Evolutionary conservation across 495 filamentous ascomycete species (phyloP).

Genomic region (Zalerion maritima): DNA sequence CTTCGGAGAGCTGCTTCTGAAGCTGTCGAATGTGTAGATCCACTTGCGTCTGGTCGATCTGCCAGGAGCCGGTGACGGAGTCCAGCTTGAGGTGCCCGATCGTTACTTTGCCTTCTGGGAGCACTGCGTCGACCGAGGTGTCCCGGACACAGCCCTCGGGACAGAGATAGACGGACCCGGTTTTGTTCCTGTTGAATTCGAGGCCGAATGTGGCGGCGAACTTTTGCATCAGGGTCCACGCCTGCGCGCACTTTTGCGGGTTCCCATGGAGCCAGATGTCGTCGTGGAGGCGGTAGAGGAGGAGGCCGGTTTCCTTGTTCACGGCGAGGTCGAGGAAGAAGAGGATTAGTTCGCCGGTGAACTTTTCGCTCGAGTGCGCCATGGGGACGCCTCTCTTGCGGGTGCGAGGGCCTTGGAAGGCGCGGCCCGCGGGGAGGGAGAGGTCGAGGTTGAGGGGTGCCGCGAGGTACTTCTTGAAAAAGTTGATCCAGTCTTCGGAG

Average conservation of each 20-base stretch:
- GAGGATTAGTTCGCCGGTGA: slow-evolving; percentile 46
- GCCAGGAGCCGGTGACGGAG: slow-evolving; percentile 34
- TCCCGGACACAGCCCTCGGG: slow-evolving; percentile 7
- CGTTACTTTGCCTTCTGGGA: slow-evolving; percentile 44
- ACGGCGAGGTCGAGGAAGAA: slow-evolving; percentile 55
- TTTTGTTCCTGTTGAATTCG: slow-evolving; percentile 46
- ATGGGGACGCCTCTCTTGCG: slow-evolving; percentile 47
- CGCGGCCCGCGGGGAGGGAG: slow-evolving; percentile 33
- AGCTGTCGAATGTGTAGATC: slow-evolving; percentile 47
- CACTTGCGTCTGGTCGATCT: slow-evolving; percentile 49
- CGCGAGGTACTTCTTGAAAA: slow-evolving; percentile 47
- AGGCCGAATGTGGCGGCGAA: slow-evolving; percentile 44
- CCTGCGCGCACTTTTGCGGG: slow-evolving; percentile 35
- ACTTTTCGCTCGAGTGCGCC: slow-evolving; percentile 44
- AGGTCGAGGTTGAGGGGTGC: slow-evolving; percentile 43
- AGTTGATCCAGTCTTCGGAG: slow-evolving; percentile 39
- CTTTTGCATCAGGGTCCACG: slow-evolving; percentile 42
- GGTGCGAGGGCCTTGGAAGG: slow-evolving; percentile 16
- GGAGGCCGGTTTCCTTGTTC: slow-evolving; percentile 40
- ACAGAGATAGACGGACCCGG: slow-evolving; percentile 38
- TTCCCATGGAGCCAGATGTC: slow-evolving; percentile 59
- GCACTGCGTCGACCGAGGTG: slow-evolving; percentile 9
- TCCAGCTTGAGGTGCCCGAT: slow-evolving; percentile 52
- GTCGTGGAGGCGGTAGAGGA: slow-evolving; percentile 52
- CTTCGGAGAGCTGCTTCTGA: slow-evolving; percentile 38